Evolutionary conservation across 2,329 filamentous ascomycete species (phyloP).

Genomic region (Aspergillus sp.): DNA sequence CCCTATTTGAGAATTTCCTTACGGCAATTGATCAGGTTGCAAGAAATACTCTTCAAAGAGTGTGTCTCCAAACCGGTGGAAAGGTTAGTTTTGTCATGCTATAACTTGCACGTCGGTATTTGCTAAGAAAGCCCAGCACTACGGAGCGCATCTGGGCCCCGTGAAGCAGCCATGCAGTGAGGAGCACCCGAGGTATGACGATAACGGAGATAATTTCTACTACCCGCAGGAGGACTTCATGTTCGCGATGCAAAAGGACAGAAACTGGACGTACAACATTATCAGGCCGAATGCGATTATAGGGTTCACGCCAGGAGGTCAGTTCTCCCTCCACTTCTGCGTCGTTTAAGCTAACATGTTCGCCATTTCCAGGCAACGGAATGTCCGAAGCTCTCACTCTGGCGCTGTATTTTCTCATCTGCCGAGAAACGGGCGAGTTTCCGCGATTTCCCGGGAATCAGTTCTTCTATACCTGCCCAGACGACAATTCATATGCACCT

Average conservation of each 20-base stretch:
- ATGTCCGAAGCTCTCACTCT: conserved; percentile 32
- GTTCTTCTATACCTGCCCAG: conserved; percentile 28
- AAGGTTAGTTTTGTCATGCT: conserved; percentile 18
- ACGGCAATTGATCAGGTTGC: conserved; percentile 23
- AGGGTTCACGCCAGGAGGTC: conserved; percentile 18
- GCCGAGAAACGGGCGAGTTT: conserved; percentile 21
- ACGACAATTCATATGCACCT: conserved; percentile 30
- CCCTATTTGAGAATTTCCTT: conserved; percentile 36
- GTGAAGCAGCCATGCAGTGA: conserved; percentile 25
- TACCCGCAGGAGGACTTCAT: conserved; percentile 26
- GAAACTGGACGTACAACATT: conserved; percentile 29
- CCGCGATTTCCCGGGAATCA: conserved; percentile 28
- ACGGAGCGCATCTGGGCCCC: conserved; percentile 29
- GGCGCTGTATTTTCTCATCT: conserved; percentile 28
- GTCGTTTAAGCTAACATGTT: too few relatives aligned
- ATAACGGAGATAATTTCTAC: conserved; percentile 23
- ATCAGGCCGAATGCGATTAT: conserved; percentile 31
- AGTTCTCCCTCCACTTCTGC: too few relatives aligned
- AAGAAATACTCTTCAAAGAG: conserved; percentile 23
- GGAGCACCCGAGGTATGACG: conserved; percentile 19
- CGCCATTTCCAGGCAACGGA: conserved; percentile 21
- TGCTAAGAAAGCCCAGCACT: conserved; percentile 19
- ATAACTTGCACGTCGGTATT: too few relatives aligned
- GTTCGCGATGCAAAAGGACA: conserved; percentile 13
- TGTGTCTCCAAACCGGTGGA: conserved; percentile 32